phyloP scores from a whole-genome alignment of 1,284 basidiomycete species.

The Athelia sp. region DNA sequence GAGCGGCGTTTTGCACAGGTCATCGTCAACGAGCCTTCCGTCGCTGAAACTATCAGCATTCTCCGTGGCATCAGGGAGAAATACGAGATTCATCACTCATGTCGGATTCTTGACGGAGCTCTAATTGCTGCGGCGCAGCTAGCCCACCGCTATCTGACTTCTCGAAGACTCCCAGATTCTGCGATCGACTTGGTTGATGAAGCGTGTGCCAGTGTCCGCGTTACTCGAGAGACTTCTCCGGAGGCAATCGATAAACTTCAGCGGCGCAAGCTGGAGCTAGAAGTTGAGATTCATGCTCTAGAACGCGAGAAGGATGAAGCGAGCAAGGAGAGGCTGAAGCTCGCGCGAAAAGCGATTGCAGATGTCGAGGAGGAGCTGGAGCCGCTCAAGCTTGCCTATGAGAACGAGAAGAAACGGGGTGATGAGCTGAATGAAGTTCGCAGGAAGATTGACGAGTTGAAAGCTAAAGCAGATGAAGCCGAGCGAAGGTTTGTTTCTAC shows the following conservation, averaged over 20 bases:
- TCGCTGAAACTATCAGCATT: constrained; percentile 90
- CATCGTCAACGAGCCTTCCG: constrained; percentile 87
- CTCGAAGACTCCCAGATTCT: constrained; percentile 80
- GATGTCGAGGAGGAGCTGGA: constrained; percentile 88
- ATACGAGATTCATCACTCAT: constrained; percentile 83
- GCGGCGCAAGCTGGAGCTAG: constrained; percentile 86
- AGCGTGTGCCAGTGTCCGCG: constrained; percentile 88
- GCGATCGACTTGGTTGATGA: constrained; percentile 95
- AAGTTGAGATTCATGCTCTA: constrained; percentile 94
- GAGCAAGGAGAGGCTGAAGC: constrained; percentile 82
- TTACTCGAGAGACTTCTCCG: constrained; percentile 91
- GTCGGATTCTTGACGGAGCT: constrained; percentile 87
- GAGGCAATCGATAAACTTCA: constrained; percentile 96
- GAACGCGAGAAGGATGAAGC: constrained; percentile 91
- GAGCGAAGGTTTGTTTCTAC: constrained; percentile 65
- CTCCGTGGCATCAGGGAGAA: constrained; percentile 87
- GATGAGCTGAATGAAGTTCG: constrained; percentile 83
- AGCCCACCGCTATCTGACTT: constrained; percentile 92
- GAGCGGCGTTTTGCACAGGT: constrained; percentile 96
- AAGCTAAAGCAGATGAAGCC: constrained; percentile 91
- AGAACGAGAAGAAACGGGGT: constrained; percentile 84
- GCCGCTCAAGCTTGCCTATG: constrained; percentile 85
- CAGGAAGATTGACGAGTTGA: constrained; percentile 87
- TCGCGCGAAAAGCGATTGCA: constrained; percentile 77
- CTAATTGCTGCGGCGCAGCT: constrained; percentile 90